These are phyloP conservation scores for Knufia fluminis DNA, from an alignment of 2,329 filamentous ascomycete species.

Conservation along the genomic window DNA sequence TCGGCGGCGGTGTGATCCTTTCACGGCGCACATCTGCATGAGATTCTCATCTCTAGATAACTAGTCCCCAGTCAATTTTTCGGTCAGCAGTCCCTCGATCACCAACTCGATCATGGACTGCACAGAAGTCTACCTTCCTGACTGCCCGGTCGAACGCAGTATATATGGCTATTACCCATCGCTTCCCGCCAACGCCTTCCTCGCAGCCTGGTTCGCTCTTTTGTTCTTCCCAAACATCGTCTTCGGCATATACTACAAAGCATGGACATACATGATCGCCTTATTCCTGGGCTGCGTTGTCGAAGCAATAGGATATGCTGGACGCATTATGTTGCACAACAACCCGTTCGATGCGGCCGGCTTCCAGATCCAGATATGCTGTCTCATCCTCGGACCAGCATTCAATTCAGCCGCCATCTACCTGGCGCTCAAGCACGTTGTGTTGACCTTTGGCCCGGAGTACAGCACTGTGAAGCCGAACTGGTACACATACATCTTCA, in stretches of 20 bases:
- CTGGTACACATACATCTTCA: conserved; percentile 52
- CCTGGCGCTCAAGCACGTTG: conserved; percentile 48
- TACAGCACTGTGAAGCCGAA: conserved; percentile 40
- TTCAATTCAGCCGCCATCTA: conserved; percentile 49
- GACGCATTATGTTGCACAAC: conserved; percentile 44
- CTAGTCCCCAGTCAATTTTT: too few species aligned
- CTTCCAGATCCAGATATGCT: conserved; percentile 48
- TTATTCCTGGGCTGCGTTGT: conserved; percentile 38
- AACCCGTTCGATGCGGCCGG: conserved; percentile 43
- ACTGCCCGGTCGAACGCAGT: conserved; percentile 35
- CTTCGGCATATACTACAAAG: conserved; percentile 42
- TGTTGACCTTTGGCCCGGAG: conserved; percentile 45
- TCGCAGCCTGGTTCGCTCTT: conserved; percentile 43
- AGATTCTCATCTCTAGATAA: too few species aligned
- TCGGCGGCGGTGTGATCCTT: too few species aligned
- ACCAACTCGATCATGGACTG: conserved; percentile 1
- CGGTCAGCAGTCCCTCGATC: too few species aligned
- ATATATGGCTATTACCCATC: conserved; percentile 47
- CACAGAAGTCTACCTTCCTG: conserved; percentile 9
- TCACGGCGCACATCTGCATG: too few species aligned
- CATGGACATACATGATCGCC: conserved; percentile 48
- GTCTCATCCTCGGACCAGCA: conserved; percentile 48
- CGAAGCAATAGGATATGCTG: conserved; percentile 49
- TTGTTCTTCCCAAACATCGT: conserved; percentile 40
- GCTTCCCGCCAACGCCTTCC: conserved; percentile 44